Evolutionary conservation across 1,139 yeast genomes (phyloP).

Genomic region (Saccharomycopsis crataegensis): DNA sequence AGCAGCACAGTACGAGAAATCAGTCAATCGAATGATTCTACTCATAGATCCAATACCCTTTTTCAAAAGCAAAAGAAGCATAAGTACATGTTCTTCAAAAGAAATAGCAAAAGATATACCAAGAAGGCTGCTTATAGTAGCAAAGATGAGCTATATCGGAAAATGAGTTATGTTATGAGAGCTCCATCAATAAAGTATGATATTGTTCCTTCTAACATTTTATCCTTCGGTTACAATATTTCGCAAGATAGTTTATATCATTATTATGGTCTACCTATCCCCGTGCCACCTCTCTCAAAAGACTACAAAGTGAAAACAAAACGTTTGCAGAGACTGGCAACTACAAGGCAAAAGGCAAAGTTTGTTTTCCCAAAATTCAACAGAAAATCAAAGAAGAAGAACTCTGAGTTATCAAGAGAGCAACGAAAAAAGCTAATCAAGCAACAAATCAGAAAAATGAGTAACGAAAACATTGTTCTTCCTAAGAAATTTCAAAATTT

Average conservation of each 20-base stretch:
- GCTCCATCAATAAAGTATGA: conserved; percentile 2
- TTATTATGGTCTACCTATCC: conserved; percentile 9
- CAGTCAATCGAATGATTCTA: not conserved
- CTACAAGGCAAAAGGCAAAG: conserved; percentile 8
- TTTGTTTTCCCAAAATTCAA: conserved; percentile 7
- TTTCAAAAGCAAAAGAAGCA: conserved; percentile 6
- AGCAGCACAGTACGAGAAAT: not conserved
- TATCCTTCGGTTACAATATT: conserved; percentile 12
- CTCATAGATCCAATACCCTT: not conserved
- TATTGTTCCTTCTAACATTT: conserved; percentile 7
- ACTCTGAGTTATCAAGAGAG: not conserved
- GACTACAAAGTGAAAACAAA: not conserved
- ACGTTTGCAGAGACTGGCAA: not conserved
- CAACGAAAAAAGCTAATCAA: conserved; percentile 13
- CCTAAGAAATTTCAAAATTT: conserved; percentile 10
- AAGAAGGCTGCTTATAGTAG: not conserved
- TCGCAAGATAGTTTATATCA: conserved; percentile 9
- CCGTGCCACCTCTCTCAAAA: not conserved
- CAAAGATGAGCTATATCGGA: conserved; percentile 2
- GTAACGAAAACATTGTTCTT: conserved; percentile 10
- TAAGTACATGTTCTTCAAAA: conserved; percentile 6
- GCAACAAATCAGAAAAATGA: conserved; percentile 11
- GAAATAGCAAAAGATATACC: not conserved
- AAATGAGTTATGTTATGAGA: conserved; percentile 1
- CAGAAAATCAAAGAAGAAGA: not conserved